Conservation (phyloP, 1,139 yeast species). For the Pichia sp. region DNA sequence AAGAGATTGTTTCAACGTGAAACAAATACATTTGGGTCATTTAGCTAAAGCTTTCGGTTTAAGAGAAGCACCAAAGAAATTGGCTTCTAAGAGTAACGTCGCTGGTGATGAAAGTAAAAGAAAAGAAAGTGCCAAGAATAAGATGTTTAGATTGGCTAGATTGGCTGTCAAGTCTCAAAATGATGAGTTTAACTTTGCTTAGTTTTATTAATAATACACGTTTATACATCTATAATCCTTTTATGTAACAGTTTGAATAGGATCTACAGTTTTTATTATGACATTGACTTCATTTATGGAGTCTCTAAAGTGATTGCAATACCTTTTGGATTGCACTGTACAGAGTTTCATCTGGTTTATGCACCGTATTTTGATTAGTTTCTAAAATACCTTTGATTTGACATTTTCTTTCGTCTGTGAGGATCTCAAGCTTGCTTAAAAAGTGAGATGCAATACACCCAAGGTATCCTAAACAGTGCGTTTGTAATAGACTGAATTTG, state of each 20-base stretch:
- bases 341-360: not conserved
- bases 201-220: constrained; percentile 1
- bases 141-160: constrained; percentile 77
- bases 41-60: constrained; percentile 92
- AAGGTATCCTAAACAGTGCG: constrained; percentile 11
- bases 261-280: too few species aligned
- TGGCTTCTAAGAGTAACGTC: constrained; percentile 31
- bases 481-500: not conserved
- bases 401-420: not conserved
- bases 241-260: too few species aligned
- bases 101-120: constrained; percentile 44
- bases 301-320: not conserved
- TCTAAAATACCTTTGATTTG: not conserved
- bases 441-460: constrained; percentile 9
- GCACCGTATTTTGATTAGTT: not conserved
- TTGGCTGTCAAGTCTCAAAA: constrained; percentile 60
- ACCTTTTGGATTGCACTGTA: not conserved
- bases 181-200: constrained; percentile 70
- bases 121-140: constrained; percentile 63
- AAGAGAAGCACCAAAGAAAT: constrained; percentile 87
- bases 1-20: constrained; percentile 75
- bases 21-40: constrained; percentile 87
- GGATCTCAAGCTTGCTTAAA: not conserved
- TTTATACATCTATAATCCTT: not conserved
- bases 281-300: too few species aligned